A percentile compares a stretch with the other conserved stretches of the same genome.
These are phyloP conservation scores for Komagataella pastoris DNA, from an alignment of 805 yeast genomes.

Conservation along the genomic window DNA sequence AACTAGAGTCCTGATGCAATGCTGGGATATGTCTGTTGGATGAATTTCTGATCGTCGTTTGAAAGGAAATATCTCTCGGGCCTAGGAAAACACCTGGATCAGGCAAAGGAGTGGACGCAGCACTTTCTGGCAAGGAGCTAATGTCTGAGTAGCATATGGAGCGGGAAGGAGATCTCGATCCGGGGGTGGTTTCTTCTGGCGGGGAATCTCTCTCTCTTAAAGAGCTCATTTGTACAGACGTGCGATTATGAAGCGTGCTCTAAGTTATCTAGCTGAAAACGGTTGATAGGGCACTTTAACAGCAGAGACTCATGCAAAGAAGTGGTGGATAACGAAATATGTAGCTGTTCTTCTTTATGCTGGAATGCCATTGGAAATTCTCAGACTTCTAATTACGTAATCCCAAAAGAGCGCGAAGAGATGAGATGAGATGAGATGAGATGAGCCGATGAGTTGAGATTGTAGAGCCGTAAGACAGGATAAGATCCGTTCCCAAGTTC, in stretches of 20 bases:
- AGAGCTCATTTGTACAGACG: neutral
- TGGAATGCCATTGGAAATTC: neutral
- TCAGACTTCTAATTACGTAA: neutral
- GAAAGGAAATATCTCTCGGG: neutral
- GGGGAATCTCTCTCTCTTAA: neutral
- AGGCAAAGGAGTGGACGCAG: neutral
- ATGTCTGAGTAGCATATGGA: neutral
- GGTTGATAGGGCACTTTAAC: neutral
- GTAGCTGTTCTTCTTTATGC: neutral
- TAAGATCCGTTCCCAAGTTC: neutral
- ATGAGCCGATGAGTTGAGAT: no score
- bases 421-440: neutral
- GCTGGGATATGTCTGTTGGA: neutral
- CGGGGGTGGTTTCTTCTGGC: neutral
- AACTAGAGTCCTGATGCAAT: neutral
- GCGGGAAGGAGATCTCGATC: neutral
- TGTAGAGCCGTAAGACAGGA: neutral
- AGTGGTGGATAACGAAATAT: neutral
- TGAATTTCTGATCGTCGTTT: neutral
- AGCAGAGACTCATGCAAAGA: neutral
- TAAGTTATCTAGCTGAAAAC: no score
- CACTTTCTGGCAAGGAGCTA: neutral
- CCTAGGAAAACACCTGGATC: neutral
- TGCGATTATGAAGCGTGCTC: neutral
- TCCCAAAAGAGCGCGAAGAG: neutral